phyloP scores from a whole-genome alignment of 495 filamentous ascomycete species.

The Aspergillus asperescens region DNA sequence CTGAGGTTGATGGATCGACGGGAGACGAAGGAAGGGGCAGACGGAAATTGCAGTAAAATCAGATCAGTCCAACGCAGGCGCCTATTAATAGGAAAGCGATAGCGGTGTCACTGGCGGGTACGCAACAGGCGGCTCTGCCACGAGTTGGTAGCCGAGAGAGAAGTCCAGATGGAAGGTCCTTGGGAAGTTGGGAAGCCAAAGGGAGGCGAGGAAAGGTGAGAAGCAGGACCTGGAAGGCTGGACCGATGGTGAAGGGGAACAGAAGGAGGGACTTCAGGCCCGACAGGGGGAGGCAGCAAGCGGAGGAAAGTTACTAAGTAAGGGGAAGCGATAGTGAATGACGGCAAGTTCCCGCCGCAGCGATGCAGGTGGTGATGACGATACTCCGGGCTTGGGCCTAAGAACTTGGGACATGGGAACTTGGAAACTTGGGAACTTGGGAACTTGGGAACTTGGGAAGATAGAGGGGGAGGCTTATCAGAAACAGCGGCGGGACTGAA shows the following conservation, averaged over 20 bases:
- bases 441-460: not conserved
- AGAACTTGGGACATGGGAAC: not conserved
- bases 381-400: no score
- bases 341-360: slow-evolving; percentile 14
- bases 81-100: slow-evolving; percentile 16
- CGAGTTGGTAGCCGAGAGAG: no score
- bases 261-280: not conserved
- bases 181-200: not conserved
- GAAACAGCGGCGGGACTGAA: slow-evolving; percentile 19
- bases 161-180: not conserved
- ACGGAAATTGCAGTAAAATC: slow-evolving; percentile 10
- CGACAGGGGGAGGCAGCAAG: not conserved
- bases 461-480: slow-evolving; percentile 22
- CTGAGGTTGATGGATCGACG: slow-evolving; percentile 12
- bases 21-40: slow-evolving; percentile 12
- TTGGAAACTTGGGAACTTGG: not conserved
- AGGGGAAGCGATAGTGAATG: slow-evolving; percentile 6
- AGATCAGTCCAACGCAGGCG: slow-evolving; percentile 12
- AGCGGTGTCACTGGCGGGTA: not conserved
- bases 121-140: not conserved
- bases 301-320: not conserved
- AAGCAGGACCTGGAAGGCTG: not conserved
- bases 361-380: slow-evolving; percentile 12
- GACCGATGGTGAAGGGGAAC: not conserved
- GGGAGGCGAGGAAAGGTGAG: slow-evolving; percentile 1